phyloP scores from a whole-genome alignment of 768 basidiomycete genomes.

The Termitomyces sp. region DNA sequence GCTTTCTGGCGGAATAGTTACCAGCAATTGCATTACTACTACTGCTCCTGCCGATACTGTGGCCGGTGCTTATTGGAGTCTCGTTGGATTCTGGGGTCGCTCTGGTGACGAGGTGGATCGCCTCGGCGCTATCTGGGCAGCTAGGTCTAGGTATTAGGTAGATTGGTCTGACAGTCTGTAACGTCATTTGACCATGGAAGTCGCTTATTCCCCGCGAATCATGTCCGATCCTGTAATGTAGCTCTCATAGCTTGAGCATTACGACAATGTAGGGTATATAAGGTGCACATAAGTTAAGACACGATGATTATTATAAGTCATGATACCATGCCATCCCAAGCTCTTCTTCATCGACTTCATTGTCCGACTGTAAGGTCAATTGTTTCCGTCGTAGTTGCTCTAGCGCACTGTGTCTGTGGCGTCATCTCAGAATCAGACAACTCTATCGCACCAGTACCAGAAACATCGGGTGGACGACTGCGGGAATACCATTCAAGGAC shows the following conservation, averaged over 20 bases:
- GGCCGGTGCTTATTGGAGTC: conserved; percentile 21
- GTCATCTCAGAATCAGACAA: not conserved
- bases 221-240: not conserved
- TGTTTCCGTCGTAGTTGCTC: not conserved
- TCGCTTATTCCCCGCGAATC: not conserved
- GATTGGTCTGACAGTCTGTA: not conserved
- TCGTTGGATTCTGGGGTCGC: conserved; percentile 30
- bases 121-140: conserved; percentile 27
- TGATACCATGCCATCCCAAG: not conserved
- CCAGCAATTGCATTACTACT: conserved; percentile 22
- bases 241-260: not conserved
- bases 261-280: not conserved
- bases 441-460: not conserved
- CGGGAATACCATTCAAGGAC: conserved; percentile 52
- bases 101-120: conserved; percentile 27
- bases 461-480: not conserved
- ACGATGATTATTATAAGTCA: not conserved
- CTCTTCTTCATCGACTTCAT: not conserved
- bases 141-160: conserved; percentile 20
- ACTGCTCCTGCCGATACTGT: conserved; percentile 26
- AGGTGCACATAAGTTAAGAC: too few species aligned
- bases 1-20: conserved; percentile 23
- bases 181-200: not conserved
- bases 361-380: not conserved
- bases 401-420: not conserved